phyloP scores from a whole-genome alignment of 2,329 filamentous ascomycete genomes.

The Periconia digitata region DNA sequence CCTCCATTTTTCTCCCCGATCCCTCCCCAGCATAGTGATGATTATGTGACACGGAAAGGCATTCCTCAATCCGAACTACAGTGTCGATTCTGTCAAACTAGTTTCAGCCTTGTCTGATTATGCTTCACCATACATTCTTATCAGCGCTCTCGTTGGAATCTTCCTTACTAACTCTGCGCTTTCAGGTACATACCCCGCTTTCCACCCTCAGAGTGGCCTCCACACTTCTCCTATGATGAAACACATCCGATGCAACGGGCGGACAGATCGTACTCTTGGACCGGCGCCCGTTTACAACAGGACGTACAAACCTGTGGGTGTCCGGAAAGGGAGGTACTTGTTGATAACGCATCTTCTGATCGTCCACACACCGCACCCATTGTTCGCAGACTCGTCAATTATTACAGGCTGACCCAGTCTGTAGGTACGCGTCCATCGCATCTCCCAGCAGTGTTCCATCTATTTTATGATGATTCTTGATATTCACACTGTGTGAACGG shows the following conservation, averaged over 20 bases:
- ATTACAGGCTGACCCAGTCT: slow-evolving; percentile 15
- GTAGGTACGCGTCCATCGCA: slow-evolving; percentile 26
- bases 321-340: slow-evolving; percentile 58
- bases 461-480: slow-evolving; percentile 61
- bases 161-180: slow-evolving; percentile 32
- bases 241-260: slow-evolving; percentile 67
- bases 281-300: slow-evolving; percentile 55
- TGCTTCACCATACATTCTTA: slow-evolving; percentile 18
- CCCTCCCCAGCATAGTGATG: slow-evolving; percentile 55
- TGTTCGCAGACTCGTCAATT: slow-evolving; percentile 1
- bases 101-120: slow-evolving; percentile 72
- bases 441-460: slow-evolving; percentile 45
- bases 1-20: slow-evolving; percentile 7
- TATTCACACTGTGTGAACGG: slow-evolving; percentile 73
- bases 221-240: slow-evolving; percentile 53
- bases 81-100: slow-evolving; percentile 67
- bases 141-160: slow-evolving; percentile 13
- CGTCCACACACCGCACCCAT: slow-evolving; percentile 18
- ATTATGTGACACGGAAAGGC: slow-evolving; percentile 66
- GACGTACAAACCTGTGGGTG: slow-evolving; percentile 67
- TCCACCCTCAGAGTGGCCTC: slow-evolving; percentile 17
- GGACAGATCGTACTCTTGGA: slow-evolving; percentile 62
- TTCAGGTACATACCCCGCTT: slow-evolving; percentile 35
- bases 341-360: slow-evolving; percentile 72
- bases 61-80: slow-evolving; percentile 68